phyloP scores from a whole-genome alignment of 371 early-diverging fungal genomes.

The Cladochytrium tenue region DNA sequence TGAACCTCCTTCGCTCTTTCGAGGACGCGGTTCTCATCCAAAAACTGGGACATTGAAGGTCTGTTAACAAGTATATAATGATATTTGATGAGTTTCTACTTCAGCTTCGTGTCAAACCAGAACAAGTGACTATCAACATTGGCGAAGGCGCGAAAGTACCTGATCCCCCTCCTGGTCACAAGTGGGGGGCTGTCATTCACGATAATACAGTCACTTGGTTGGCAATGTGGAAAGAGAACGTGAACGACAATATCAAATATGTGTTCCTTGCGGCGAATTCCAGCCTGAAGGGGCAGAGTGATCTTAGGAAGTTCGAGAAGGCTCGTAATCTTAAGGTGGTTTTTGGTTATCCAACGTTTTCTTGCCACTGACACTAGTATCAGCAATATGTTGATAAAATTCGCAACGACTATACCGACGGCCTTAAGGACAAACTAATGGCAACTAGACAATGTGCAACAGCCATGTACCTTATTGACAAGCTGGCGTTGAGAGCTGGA shows the following conservation, averaged over 20 bases:
- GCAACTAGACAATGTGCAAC: slow-evolving; percentile 90
- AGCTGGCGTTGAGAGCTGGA: slow-evolving; percentile 93
- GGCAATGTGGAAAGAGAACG: slow-evolving; percentile 96
- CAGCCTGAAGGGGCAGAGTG: slow-evolving; percentile 93
- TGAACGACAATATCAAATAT: slow-evolving; percentile 88
- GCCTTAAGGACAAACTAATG: slow-evolving; percentile 75
- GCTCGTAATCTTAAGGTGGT: slow-evolving; percentile 83
- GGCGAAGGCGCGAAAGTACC: slow-evolving; percentile 79
- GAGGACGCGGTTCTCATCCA: slow-evolving; percentile 95
- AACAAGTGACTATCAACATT: slow-evolving; percentile 92
- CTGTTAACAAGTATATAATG: not conserved
- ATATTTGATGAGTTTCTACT: not conserved
- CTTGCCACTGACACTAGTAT: not conserved
- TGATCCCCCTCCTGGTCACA: slow-evolving; percentile 82
- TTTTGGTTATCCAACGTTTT: not conserved
- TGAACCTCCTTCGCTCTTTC: slow-evolving; percentile 95
- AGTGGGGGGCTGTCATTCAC: slow-evolving; percentile 85
- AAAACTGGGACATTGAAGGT: slow-evolving; percentile 91
- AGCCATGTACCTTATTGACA: slow-evolving; percentile 93
- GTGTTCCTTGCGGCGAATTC: slow-evolving; percentile 90
- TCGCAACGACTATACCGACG: slow-evolving; percentile 73
- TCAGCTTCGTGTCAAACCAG: slow-evolving; percentile 81
- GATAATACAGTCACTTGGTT: slow-evolving; percentile 95
- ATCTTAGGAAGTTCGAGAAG: slow-evolving; percentile 94
- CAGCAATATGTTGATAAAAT: slow-evolving; percentile 74